phyloP scores from a whole-genome alignment of 768 basidiomycete genomes.

The Xanthoconium stramineum region DNA sequence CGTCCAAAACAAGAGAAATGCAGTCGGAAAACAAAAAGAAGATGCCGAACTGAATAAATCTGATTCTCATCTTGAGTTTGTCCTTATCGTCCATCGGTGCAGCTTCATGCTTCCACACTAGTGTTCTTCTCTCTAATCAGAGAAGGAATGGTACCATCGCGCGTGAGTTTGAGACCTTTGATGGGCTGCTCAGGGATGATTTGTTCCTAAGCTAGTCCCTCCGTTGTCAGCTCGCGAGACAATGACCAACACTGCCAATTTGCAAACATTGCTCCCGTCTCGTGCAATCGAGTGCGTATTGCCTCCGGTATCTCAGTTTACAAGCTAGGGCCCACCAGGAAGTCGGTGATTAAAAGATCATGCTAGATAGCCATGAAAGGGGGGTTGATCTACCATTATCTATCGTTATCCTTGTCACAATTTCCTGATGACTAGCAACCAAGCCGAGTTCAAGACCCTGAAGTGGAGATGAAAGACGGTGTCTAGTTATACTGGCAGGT shows the following conservation, averaged over 20 bases:
- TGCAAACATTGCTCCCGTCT: not conserved
- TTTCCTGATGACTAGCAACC: no score
- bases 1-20: not conserved
- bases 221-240: no score
- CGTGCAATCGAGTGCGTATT: not conserved
- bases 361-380: no score
- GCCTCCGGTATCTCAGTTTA: not conserved
- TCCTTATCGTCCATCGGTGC: not conserved
- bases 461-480: not conserved
- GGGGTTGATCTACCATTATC: no score
- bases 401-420: no score
- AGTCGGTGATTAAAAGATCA: no score
- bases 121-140: not conserved
- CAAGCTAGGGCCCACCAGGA: no score
- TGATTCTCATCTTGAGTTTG: not conserved
- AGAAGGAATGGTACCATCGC: not conserved
- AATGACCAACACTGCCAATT: not conserved
- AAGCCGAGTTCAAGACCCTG: not conserved
- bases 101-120: not conserved
- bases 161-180: not conserved
- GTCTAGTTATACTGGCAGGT: not conserved
- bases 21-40: not conserved
- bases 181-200: not conserved
- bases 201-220: no score
- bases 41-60: not conserved